Evolutionary conservation across 2,329 filamentous ascomycete genomes (phyloP).

Genomic region (Colletotrichum theobromicola): DNA sequence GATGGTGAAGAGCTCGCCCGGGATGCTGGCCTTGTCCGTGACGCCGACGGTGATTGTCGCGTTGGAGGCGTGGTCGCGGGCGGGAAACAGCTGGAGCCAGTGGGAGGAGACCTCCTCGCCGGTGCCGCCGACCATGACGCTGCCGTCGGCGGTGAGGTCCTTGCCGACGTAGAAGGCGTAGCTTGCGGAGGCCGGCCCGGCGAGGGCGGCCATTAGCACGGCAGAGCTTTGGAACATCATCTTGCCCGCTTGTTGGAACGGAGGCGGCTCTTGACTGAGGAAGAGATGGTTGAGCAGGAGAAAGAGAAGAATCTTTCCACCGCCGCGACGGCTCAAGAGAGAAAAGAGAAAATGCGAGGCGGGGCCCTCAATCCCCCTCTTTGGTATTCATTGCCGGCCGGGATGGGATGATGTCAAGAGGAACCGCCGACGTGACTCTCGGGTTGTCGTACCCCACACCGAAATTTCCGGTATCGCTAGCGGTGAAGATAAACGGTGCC

Average conservation of each 20-base stretch:
- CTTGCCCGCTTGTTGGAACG: neutral
- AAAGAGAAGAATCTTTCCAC: neutral
- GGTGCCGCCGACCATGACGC: conserved; percentile 49
- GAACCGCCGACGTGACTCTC: neutral
- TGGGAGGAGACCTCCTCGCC: conserved; percentile 53
- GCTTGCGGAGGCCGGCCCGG: conserved; percentile 36
- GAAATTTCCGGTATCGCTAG: conserved; percentile 19
- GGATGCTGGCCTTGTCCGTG: conserved; percentile 40
- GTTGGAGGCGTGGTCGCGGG: conserved; percentile 42
- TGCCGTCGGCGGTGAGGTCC: conserved; percentile 45
- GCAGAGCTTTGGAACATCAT: conserved; percentile 12
- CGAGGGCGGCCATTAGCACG: conserved; percentile 15
- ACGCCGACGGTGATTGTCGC: conserved; percentile 47
- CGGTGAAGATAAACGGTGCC: conserved; percentile 7
- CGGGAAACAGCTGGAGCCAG: conserved; percentile 51
- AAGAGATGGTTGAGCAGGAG: neutral
- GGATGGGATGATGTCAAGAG: neutral
- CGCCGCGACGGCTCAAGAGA: neutral
- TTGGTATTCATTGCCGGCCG: neutral
- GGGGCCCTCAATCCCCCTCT: neutral
- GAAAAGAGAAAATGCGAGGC: neutral
- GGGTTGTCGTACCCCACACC: conserved; percentile 6
- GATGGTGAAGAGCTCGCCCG: conserved; percentile 30
- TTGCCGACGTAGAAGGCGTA: conserved; percentile 55
- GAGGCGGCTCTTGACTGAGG: neutral